Evolutionary conservation across 441 rosid species (phyloP).

Genomic region (Manihot esculenta): DNA sequence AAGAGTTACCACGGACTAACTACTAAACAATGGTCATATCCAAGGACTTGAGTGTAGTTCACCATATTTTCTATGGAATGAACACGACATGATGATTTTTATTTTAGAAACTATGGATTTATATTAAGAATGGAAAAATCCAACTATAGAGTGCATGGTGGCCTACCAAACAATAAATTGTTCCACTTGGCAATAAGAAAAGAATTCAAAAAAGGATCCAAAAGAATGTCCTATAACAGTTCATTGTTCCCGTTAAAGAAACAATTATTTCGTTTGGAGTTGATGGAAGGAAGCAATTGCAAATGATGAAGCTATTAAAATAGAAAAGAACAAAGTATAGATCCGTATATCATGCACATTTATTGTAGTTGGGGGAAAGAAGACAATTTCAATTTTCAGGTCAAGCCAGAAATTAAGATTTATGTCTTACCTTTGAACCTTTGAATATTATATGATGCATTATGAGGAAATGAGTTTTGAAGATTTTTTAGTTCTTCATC

Average conservation of each 20-base stretch:
- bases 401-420: neutral
- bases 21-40: too few species aligned
- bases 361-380: neutral
- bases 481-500: slow-evolving; percentile 61
- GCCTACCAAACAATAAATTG: neutral
- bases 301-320: neutral
- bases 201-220: neutral
- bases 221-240: neutral
- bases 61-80: neutral
- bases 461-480: slow-evolving; percentile 55
- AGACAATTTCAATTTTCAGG: too few species aligned
- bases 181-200: neutral
- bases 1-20: too few species aligned
- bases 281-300: neutral
- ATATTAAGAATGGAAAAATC: neutral
- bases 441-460: slow-evolving; percentile 79
- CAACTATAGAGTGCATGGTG: neutral
- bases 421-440: slow-evolving; percentile 76
- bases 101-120: neutral
- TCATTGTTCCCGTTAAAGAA: neutral
- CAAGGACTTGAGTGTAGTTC: too few species aligned
- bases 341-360: neutral
- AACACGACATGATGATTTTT: neutral
- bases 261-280: neutral
- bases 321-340: neutral